Evolutionary conservation across 768 basidiomycete species (phyloP).

Genomic region (Lentinula boryana): DNA sequence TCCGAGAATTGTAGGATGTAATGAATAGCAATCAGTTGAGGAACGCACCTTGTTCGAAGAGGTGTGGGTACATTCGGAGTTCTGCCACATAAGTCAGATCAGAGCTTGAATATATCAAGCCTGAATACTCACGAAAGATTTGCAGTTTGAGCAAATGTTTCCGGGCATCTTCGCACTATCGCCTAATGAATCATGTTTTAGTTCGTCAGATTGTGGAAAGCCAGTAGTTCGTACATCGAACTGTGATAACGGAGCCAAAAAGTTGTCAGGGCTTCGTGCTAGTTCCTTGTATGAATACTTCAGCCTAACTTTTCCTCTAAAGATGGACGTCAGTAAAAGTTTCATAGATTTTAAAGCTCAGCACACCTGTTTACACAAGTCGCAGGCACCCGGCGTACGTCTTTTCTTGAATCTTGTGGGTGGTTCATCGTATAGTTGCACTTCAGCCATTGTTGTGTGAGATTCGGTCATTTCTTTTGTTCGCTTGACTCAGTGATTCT

Average conservation of each 20-base stretch:
- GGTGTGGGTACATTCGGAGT: slow-evolving; percentile 9
- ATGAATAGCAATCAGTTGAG: background rate
- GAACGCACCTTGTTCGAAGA: background rate
- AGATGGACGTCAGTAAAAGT: background rate
- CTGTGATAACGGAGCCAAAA: slow-evolving; percentile 16
- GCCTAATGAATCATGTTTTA: slow-evolving; percentile 14
- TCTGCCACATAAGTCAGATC: background rate
- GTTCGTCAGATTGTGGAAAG: background rate
- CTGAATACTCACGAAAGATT: slow-evolving; percentile 15
- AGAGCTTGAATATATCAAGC: background rate
- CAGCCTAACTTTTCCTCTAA: background rate
- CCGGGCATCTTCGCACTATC: slow-evolving; percentile 40
- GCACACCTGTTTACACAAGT: slow-evolving; percentile 39
- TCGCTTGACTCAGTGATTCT: no score
- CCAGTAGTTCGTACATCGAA: slow-evolving; percentile 36
- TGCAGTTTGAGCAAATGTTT: slow-evolving; percentile 35
- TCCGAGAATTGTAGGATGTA: background rate
- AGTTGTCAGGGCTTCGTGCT: background rate
- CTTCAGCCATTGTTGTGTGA: background rate
- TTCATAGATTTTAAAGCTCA: background rate
- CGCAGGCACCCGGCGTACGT: slow-evolving; percentile 51
- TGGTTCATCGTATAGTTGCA: background rate
- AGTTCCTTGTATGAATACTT: background rate
- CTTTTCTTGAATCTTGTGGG: slow-evolving; percentile 32
- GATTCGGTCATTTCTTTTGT: background rate